Conservation (phyloP, 2,329 filamentous ascomycete species). For the Byssochlamys sp. region DNA sequence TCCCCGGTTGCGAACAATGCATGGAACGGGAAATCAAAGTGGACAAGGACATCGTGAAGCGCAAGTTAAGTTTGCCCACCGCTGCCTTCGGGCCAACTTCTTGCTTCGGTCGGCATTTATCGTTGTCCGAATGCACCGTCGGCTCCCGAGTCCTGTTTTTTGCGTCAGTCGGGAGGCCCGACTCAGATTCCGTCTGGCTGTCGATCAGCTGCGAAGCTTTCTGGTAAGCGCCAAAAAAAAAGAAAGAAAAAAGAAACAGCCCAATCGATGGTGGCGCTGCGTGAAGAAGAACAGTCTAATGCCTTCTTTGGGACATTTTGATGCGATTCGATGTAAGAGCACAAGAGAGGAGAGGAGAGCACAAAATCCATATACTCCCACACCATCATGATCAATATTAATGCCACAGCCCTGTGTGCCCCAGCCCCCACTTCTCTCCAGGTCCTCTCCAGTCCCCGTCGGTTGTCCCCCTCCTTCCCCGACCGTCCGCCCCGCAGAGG, state of each 20-base stretch:
- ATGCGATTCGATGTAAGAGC: no score
- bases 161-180: neutral
- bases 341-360: no score
- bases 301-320: no score
- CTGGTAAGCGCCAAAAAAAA: neutral
- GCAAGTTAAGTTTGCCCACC: neutral
- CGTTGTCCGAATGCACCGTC: neutral
- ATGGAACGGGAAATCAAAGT: neutral
- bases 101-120: neutral
- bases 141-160: neutral
- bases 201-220: neutral
- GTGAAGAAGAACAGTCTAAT: no score
- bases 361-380: no score
- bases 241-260: no score
- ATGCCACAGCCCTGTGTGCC: neutral
- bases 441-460: neutral
- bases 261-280: no score
- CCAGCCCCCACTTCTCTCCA: neutral
- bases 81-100: neutral
- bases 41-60: neutral
- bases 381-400: neutral
- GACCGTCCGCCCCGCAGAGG: neutral
- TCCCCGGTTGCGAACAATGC: neutral
- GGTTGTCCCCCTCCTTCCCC: neutral
- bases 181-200: neutral